phyloP scores from a whole-genome alignment of 768 basidiomycete species.

The Macrocybe gigantea region DNA sequence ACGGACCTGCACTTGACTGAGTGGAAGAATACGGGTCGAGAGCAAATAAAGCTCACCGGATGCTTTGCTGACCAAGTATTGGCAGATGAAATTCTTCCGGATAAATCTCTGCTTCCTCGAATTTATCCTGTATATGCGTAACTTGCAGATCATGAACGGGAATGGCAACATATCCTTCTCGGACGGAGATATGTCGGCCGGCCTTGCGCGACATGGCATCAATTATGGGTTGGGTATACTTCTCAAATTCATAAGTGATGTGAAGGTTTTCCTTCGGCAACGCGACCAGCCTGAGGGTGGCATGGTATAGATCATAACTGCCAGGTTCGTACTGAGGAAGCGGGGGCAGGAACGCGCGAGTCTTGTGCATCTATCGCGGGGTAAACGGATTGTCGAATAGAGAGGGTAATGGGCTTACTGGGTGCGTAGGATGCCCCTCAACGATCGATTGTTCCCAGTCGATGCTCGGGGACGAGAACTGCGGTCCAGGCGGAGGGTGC shows the following conservation, averaged over 20 bases:
- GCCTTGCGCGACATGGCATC: slow-evolving; percentile 30
- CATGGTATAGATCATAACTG: slow-evolving; percentile 42
- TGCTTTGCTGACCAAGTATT: slow-evolving; percentile 46
- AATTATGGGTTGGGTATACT: slow-evolving; percentile 33
- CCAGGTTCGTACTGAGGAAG: slow-evolving; percentile 39
- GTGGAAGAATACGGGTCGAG: background rate
- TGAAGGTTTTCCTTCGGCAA: slow-evolving; percentile 36
- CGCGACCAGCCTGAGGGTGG: slow-evolving; percentile 41
- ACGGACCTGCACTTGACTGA: slow-evolving; percentile 35
- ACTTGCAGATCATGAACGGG: slow-evolving; percentile 55
- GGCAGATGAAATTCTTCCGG: slow-evolving; percentile 36
- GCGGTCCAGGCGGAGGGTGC: slow-evolving; percentile 38
- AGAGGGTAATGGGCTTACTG: slow-evolving; percentile 25
- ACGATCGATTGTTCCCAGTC: slow-evolving; percentile 59
- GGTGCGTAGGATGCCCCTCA: slow-evolving; percentile 57
- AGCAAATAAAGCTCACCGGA: slow-evolving; percentile 29
- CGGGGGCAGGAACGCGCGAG: slow-evolving; percentile 45
- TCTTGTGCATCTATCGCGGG: slow-evolving; percentile 49
- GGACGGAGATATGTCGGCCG: slow-evolving; percentile 25
- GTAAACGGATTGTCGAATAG: background rate
- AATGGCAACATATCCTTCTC: slow-evolving; percentile 31
- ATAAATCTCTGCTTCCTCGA: slow-evolving; percentile 37
- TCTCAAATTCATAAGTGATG: slow-evolving; percentile 47
- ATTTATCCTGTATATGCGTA: slow-evolving; percentile 42
- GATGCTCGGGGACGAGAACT: slow-evolving; percentile 41